phyloP scores from a whole-genome alignment of 352 stramenopile species.

The Blastocystis sp. region DNA sequence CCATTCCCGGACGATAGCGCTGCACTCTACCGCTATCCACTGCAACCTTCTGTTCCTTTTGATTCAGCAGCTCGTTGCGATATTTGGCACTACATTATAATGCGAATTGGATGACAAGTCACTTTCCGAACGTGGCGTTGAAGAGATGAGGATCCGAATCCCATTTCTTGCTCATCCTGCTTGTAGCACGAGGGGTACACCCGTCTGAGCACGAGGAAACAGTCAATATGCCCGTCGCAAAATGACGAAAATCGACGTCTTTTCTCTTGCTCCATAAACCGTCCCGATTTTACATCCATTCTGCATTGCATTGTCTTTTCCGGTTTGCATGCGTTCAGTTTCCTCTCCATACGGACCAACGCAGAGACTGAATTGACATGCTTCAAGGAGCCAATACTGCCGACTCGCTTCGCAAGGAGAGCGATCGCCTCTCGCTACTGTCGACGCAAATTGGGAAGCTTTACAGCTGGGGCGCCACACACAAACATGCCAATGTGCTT shows the following conservation, averaged over 20 bases:
- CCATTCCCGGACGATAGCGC: slow-evolving; percentile 63
- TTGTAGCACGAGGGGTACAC: not conserved
- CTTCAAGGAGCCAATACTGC: not conserved
- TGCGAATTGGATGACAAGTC: not conserved
- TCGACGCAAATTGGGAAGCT: not conserved
- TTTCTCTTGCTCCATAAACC: not conserved
- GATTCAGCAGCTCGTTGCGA: slow-evolving; percentile 33
- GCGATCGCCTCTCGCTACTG: slow-evolving; percentile 21
- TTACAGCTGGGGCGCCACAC: slow-evolving; percentile 30
- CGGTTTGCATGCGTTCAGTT: not conserved
- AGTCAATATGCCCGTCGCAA: not conserved
- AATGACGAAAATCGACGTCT: not conserved
- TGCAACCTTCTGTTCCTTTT: slow-evolving; percentile 20
- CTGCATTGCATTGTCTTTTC: not conserved
- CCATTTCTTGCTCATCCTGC: not conserved
- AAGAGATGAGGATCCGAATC: slow-evolving; percentile 23
- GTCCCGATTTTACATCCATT: not conserved
- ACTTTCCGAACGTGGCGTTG: slow-evolving; percentile 54
- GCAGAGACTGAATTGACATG: too few species aligned
- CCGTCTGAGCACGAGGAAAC: not conserved
- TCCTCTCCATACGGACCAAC: too few species aligned
- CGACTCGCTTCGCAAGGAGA: not conserved
- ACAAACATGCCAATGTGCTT: not conserved
- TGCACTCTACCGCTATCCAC: slow-evolving; percentile 14
- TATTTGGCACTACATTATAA: slow-evolving; percentile 9